A percentile compares a stretch with the other conserved stretches of the same genome.
phyloP scores from a whole-genome alignment of 805 yeast species.

The Metschnikowia hibisci region DNA sequence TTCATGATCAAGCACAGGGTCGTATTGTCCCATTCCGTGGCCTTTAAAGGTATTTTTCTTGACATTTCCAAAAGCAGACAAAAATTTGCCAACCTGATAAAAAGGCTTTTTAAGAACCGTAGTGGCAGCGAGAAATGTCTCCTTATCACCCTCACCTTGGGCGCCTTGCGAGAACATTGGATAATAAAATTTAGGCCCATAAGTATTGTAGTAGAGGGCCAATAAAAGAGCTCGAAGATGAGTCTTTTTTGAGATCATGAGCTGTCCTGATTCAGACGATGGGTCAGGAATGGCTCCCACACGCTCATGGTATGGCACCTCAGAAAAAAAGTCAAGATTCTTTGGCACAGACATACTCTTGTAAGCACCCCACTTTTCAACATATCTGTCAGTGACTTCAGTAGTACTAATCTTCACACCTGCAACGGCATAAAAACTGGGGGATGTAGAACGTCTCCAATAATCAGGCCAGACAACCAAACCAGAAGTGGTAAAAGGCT shows the following conservation, averaged over 20 bases:
- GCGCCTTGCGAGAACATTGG: conserved; percentile 43
- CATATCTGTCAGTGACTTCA: conserved; percentile 30
- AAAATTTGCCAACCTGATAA: conserved; percentile 51
- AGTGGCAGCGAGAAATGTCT: conserved; percentile 71
- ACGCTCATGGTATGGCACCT: conserved; percentile 55
- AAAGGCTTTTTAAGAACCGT: conserved; percentile 43
- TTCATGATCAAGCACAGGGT: conserved; percentile 58
- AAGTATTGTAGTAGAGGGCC: conserved; percentile 61
- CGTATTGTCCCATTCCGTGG: conserved; percentile 72
- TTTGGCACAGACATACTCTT: conserved; percentile 8
- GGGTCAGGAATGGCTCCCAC: conserved; percentile 67
- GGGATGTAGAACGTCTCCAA: conserved; percentile 82
- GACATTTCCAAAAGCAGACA: conserved; percentile 51
- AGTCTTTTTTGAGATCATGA: conserved; percentile 52
- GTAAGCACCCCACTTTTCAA: conserved; percentile 22
- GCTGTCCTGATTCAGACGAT: conserved; percentile 68
- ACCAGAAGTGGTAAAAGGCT: conserved; percentile 52
- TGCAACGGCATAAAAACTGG: conserved; percentile 66
- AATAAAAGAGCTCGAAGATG: conserved; percentile 58
- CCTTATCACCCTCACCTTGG: conserved; percentile 80
- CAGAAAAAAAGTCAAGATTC: conserved; percentile 8
- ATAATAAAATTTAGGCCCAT: conserved; percentile 41
- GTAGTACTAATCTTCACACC: conserved; percentile 38
- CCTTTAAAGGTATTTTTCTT: conserved; percentile 48
- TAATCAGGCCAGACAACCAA: conserved; percentile 81